phyloP scores from a whole-genome alignment of 768 basidiomycete genomes.

The Hydnomerulius pinastri region DNA sequence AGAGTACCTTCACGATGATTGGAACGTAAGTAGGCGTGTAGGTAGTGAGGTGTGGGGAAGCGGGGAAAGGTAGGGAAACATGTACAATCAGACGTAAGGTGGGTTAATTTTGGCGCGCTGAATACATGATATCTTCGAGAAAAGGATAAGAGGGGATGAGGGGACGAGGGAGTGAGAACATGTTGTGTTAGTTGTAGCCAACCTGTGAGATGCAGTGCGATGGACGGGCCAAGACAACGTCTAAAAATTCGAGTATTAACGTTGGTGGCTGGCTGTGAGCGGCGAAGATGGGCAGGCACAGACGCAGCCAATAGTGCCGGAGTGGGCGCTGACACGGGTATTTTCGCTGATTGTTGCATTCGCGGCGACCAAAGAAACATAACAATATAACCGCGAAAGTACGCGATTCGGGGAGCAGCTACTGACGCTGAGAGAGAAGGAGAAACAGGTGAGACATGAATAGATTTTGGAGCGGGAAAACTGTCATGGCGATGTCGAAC shows the following conservation, averaged over 20 bases:
- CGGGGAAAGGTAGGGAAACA: slow-evolving; percentile 27
- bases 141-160: too few species aligned
- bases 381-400: background rate
- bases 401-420: background rate
- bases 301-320: background rate
- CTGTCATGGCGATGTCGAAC: slow-evolving; percentile 5
- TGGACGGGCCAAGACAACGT: background rate
- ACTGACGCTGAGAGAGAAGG: background rate
- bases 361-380: background rate
- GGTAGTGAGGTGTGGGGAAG: slow-evolving; percentile 19
- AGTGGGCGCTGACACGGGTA: background rate
- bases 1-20: background rate
- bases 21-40: background rate
- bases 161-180: slow-evolving; percentile 3
- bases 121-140: slow-evolving; percentile 6
- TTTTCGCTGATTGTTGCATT: background rate
- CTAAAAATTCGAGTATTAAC: background rate
- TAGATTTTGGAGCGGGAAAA: slow-evolving; percentile 15
- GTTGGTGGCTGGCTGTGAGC: background rate
- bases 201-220: slow-evolving; percentile 5
- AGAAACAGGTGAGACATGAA: slow-evolving; percentile 4
- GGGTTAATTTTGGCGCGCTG: slow-evolving; percentile 4
- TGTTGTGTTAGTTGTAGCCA: background rate
- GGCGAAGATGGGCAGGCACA: background rate
- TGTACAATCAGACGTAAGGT: slow-evolving; percentile 6